Evolutionary conservation across 129 eudicot species (phyloP), one percentile per base, ranked within the genome.

Genomic region (carrot (Daucus carota)): DNA sequence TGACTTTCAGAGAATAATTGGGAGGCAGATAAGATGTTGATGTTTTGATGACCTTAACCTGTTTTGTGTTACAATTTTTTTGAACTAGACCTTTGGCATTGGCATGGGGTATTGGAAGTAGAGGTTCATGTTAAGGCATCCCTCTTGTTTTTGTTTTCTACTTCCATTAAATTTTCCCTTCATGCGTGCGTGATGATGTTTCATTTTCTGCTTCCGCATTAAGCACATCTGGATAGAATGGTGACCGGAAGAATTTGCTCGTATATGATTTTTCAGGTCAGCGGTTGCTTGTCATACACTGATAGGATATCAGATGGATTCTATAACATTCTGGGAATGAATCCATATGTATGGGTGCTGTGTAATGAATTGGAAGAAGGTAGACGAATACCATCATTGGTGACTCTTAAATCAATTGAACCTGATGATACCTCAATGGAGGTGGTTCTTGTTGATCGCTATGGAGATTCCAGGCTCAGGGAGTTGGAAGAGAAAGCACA

Each of bases 271-370:
- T 34, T 77, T 70, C 96, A 94, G 98, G 97, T 87, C 47, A 94
- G 77, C 76, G 98, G 98, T 33, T 86, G 88, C 74, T 81, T 94
- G 80, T 91, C 98, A 36, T 94, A 94, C 73, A 78, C 82, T 65
- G 98, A 94, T 79, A 91, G 85, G 84, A 86, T 94, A 78, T 83
- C 97, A 16, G 98, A 94, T 80, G 98, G 98, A 36, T 94, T 94
- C 80, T 94, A 91, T 68, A 88, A 83, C 84, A 91, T 94, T 71
- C 70, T 87, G 28, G 98, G 98, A 75, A 91, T 94, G 97, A 86
- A 94, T 82, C 98, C 98, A 24, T 86, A 89, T 66, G 73, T 94
- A 77, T 94, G 98, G 98, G 70, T 78, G 67, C 80, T 91, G 89
- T 94, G 98, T 81, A 86, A 81, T 75, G 88, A 83, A 15, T 42